Evolutionary conservation across 371 early-diverging fungal genomes (phyloP).

Genomic region (Sporodiniella umbellata): DNA sequence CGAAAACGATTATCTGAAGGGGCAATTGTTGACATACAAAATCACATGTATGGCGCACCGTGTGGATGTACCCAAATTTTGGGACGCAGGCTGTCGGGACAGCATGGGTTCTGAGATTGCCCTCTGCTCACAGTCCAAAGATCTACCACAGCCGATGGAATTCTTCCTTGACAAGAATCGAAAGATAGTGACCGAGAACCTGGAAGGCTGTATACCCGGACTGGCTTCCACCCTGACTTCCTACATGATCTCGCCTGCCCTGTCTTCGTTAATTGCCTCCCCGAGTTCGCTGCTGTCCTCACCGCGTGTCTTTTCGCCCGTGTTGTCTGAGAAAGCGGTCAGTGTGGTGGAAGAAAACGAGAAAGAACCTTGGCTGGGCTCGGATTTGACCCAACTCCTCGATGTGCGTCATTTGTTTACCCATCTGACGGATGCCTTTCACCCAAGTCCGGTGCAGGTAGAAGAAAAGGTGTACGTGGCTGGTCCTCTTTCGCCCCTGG

Average conservation of each 20-base stretch:
- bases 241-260: background rate
- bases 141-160: conserved; percentile 36
- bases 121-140: conserved; percentile 29
- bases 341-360: background rate
- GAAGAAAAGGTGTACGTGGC: conserved; percentile 12
- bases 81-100: conserved; percentile 26
- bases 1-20: conserved; percentile 34
- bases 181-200: conserved; percentile 21
- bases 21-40: conserved; percentile 27
- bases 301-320: conserved; percentile 5
- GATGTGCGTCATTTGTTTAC: background rate
- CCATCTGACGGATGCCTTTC: conserved; percentile 7
- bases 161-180: conserved; percentile 31
- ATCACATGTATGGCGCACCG: conserved; percentile 33
- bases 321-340: too few relatives aligned
- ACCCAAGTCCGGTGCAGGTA: background rate
- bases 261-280: background rate
- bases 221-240: background rate
- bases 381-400: background rate
- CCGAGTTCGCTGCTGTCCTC: conserved; percentile 6
- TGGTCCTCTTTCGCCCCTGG: conserved; percentile 18
- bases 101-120: conserved; percentile 32
- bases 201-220: background rate
- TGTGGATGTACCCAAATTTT: conserved; percentile 37
- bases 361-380: background rate